Conservation (phyloP, 2,329 filamentous ascomycete species). For the Escovopsis sp. region DNA sequence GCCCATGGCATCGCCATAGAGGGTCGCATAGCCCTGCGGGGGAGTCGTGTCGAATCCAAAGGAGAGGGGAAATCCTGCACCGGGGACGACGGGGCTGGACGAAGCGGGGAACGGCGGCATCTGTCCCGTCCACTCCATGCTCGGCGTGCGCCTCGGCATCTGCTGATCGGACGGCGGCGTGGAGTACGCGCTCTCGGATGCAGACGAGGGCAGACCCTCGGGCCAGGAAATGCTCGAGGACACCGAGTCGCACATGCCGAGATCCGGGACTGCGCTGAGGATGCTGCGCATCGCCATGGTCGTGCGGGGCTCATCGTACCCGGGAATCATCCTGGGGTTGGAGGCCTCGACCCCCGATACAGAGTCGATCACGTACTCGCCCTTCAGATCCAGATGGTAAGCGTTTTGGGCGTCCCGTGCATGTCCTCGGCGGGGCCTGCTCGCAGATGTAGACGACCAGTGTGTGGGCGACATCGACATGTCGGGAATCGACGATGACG, state of each 20-base stretch:
- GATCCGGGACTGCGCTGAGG: constrained; percentile 7
- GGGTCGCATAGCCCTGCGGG: constrained; percentile 18
- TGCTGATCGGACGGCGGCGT: constrained; percentile 27
- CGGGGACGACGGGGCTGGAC: constrained; percentile 10
- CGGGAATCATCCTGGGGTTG: constrained; percentile 6
- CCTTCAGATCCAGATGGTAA: constrained; percentile 10
- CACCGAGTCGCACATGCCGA: constrained; percentile 11
- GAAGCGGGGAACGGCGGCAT: constrained; percentile 14
- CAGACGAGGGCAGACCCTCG: constrained; percentile 29
- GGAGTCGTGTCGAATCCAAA: constrained; percentile 15
- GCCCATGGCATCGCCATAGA: constrained; percentile 17
- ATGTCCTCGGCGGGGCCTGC: constrained; percentile 5
- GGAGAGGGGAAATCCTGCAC: constrained; percentile 13
- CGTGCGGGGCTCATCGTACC: constrained; percentile 11
- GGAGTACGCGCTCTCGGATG: constrained; percentile 33
- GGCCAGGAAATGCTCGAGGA: constrained; percentile 14
- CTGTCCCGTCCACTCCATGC: constrained; percentile 18
- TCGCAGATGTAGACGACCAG: constrained; percentile 11
- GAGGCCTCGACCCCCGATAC: constrained; percentile 8
- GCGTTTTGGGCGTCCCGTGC: constrained; percentile 9
- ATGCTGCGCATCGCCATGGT: constrained; percentile 9
- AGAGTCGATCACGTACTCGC: constrained; percentile 12
- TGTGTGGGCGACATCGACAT: constrained; percentile 7
- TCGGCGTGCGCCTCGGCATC: constrained; percentile 14
- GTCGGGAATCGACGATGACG: constrained; percentile 5